Conservation (phyloP, 257 asterid genomes). For the Solanum pimpinellifolium region DNA sequence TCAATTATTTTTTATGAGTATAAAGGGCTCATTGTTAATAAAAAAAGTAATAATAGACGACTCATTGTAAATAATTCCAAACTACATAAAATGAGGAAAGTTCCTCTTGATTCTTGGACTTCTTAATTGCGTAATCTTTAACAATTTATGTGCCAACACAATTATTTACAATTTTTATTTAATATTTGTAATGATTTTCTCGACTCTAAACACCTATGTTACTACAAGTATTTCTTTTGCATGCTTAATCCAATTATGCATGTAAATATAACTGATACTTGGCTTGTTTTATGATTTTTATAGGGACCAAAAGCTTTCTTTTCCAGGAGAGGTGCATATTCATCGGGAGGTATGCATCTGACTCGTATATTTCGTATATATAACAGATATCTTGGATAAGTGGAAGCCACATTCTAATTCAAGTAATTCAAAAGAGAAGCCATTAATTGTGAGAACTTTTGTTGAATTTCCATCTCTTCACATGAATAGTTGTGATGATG, state of each 20-base stretch:
- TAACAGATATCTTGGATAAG: not conserved
- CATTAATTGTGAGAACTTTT: not conserved
- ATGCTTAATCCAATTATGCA: not conserved
- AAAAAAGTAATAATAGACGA: not conserved
- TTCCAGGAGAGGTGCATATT: conserved; percentile 49
- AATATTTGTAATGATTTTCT: not conserved
- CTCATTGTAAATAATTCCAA: not conserved
- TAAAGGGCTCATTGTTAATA: not conserved
- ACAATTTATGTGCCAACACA: not conserved
- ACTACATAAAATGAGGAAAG: not conserved
- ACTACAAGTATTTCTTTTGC: not conserved
- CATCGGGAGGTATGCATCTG: conserved; percentile 52
- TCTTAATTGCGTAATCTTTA: not conserved
- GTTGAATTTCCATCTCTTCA: not conserved
- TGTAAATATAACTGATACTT: not conserved
- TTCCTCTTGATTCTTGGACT: not conserved
- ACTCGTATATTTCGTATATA: not conserved
- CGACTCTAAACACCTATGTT: not conserved
- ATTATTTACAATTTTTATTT: not conserved
- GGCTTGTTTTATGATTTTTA: not conserved
- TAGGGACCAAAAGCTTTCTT: conserved; percentile 71
- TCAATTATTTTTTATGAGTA: not conserved
- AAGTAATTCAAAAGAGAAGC: not conserved
- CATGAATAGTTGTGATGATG: not conserved
- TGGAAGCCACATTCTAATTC: not conserved